Evolutionary conservation across 192 early-diverging fungal genomes (phyloP).

Genomic region (Coemansia furcata): DNA sequence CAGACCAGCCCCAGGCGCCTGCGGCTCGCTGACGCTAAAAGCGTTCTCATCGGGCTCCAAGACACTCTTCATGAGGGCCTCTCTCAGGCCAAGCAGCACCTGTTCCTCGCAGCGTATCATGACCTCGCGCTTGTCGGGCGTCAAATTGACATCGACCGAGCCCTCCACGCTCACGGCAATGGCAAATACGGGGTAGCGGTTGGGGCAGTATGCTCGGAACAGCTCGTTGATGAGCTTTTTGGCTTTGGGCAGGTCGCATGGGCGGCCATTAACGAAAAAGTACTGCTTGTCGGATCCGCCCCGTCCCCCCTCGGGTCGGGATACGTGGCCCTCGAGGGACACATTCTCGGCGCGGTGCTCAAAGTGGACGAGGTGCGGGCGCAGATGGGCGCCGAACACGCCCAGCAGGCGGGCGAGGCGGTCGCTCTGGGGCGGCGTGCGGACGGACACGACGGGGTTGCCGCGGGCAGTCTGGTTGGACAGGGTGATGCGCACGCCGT

Average conservation of each 20-base stretch:
- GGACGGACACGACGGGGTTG: background rate
- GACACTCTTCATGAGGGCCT: slow-evolving; percentile 9
- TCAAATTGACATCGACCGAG: slow-evolving; percentile 87
- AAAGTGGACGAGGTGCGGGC: slow-evolving; percentile 20
- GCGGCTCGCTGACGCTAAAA: slow-evolving; percentile 18
- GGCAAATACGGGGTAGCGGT: slow-evolving; percentile 79
- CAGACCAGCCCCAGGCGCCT: slow-evolving; percentile 6
- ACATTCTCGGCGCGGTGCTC: slow-evolving; percentile 4
- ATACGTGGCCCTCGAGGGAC: slow-evolving; percentile 53
- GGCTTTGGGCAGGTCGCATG: slow-evolving; percentile 80
- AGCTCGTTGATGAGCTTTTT: slow-evolving; percentile 78
- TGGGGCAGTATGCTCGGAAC: slow-evolving; percentile 64
- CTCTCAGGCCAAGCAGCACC: slow-evolving; percentile 14
- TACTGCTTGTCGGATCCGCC: slow-evolving; percentile 82
- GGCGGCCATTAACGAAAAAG: slow-evolving; percentile 85
- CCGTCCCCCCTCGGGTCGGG: slow-evolving; percentile 67
- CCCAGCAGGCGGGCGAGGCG: slow-evolving; percentile 56
- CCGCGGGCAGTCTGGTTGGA: slow-evolving; percentile 63
- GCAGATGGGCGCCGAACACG: slow-evolving; percentile 70
- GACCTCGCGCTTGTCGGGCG: slow-evolving; percentile 92
- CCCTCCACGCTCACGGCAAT: slow-evolving; percentile 56
- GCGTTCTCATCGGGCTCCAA: slow-evolving; percentile 20
- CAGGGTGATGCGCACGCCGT: slow-evolving; percentile 64
- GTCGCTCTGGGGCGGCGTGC: slow-evolving; percentile 17
- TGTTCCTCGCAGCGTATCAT: slow-evolving; percentile 73